A percentile compares a stretch with the other conserved stretches of the same genome.
Evolutionary conservation across 345 rosid species (phyloP).

Genomic region (Eucalyptus virginea): DNA sequence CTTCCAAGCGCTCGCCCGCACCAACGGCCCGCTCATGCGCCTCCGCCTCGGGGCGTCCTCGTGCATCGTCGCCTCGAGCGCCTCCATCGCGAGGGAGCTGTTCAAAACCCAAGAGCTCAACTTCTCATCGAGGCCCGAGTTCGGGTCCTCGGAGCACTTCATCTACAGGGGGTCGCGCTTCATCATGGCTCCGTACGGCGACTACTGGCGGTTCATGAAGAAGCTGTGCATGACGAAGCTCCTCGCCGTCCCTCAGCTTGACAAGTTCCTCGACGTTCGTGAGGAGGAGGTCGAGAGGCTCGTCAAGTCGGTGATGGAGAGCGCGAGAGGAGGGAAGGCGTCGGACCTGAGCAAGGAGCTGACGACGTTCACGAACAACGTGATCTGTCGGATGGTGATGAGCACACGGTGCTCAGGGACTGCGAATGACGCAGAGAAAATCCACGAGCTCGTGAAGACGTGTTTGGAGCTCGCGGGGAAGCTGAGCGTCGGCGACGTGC

Average conservation of each 20-base stretch:
- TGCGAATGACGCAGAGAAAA: conserved; percentile 23
- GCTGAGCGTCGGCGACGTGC: conserved; percentile 37
- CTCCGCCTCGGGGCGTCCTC: conserved; percentile 7
- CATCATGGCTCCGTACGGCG: conserved; percentile 3
- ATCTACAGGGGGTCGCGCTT: conserved; percentile 13
- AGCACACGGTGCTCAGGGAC: conserved; percentile 47
- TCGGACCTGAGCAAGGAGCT: conserved; percentile 25
- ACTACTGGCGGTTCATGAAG: conserved; percentile 25
- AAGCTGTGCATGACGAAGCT: conserved; percentile 17
- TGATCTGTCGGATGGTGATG: conserved; percentile 66
- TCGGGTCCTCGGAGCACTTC: conserved; percentile 10
- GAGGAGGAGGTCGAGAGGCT: conserved; percentile 12
- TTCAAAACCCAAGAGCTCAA: conserved; percentile 14
- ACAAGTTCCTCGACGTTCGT: neutral
- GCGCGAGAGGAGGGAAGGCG: conserved; percentile 1
- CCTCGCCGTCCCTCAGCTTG: conserved; percentile 16
- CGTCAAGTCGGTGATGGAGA: neutral
- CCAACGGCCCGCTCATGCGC: conserved; percentile 21
- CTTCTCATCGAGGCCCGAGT: conserved; percentile 17
- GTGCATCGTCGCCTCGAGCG: conserved; percentile 7
- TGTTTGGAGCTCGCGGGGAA: conserved; percentile 44
- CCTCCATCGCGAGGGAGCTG: conserved; percentile 7
- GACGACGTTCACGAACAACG: conserved; percentile 32
- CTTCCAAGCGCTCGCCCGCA: conserved; percentile 5
- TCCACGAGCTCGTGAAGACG: conserved; percentile 18